Evolutionary conservation across 441 rosid species (phyloP).

Genomic region (Bruguiera hainesii): DNA sequence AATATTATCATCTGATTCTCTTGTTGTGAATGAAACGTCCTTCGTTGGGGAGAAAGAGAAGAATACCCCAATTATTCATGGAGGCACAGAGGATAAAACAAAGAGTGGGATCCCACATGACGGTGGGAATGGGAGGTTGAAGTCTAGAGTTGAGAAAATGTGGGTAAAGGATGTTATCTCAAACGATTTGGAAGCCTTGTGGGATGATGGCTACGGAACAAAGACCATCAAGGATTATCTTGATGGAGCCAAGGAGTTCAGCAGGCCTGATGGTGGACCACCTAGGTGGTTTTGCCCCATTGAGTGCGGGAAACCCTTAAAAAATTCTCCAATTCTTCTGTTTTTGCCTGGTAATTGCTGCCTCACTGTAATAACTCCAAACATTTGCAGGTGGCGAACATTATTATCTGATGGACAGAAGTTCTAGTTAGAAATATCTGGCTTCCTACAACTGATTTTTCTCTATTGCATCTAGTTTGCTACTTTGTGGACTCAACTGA

Average conservation of each 20-base stretch:
- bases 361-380: neutral
- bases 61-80: slow-evolving; percentile 10
- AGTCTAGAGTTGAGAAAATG: slow-evolving; percentile 25
- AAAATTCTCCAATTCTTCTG: slow-evolving; percentile 70
- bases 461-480: neutral
- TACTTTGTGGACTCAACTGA: neutral
- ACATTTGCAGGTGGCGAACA: neutral
- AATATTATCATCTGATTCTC: slow-evolving; percentile 30
- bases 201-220: slow-evolving; percentile 92
- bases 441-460: neutral
- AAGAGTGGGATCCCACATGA: slow-evolving; percentile 25
- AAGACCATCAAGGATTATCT: slow-evolving; percentile 65
- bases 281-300: slow-evolving; percentile 87
- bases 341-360: slow-evolving; percentile 70
- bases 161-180: slow-evolving; percentile 28
- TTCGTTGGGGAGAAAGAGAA: slow-evolving; percentile 19
- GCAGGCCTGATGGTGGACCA: slow-evolving; percentile 71
- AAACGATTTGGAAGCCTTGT: slow-evolving; percentile 47
- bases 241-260: slow-evolving; percentile 48
- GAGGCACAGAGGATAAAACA: slow-evolving; percentile 19
- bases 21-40: slow-evolving; percentile 39
- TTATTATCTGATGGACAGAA: neutral
- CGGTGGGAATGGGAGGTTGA: slow-evolving; percentile 44
- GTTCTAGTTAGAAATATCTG: too few relatives aligned
- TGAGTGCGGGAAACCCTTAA: slow-evolving; percentile 64